These are phyloP conservation scores for Haberlea rhodopensis DNA, from an alignment of 257 asterid species.

Conservation along the genomic window DNA sequence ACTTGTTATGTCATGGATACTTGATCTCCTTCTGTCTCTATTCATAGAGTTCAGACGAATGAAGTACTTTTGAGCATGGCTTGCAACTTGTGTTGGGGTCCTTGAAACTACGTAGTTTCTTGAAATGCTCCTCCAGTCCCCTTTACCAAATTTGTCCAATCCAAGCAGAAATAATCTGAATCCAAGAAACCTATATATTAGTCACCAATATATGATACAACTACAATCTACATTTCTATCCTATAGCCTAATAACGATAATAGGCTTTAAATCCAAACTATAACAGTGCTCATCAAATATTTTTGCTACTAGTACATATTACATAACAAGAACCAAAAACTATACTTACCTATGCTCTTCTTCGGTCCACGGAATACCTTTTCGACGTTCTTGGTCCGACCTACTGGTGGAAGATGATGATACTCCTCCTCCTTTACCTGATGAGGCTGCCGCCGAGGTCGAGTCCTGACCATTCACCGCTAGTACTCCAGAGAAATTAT, in stretches of 20 bases:
- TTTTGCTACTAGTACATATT: not conserved
- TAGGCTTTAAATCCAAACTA: not conserved
- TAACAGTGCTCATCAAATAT: not conserved
- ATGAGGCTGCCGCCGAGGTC: slow-evolving; percentile 20
- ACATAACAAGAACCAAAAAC: not conserved
- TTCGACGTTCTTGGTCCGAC: slow-evolving; percentile 79
- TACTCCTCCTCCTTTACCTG: slow-evolving; percentile 38
- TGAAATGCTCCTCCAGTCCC: slow-evolving; percentile 98
- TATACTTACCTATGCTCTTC: slow-evolving; percentile 86
- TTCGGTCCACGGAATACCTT: slow-evolving; percentile 96
- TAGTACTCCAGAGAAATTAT: slow-evolving; percentile 37
- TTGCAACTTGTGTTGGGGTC: slow-evolving; percentile 93
- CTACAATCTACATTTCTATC: too few relatives aligned
- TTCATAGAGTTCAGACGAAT: slow-evolving; percentile 85
- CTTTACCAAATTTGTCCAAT: slow-evolving; percentile 89
- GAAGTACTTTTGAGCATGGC: slow-evolving; percentile 95
- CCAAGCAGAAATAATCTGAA: slow-evolving; percentile 84
- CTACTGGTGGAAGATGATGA: slow-evolving; percentile 26
- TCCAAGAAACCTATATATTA: not conserved
- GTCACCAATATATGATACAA: not conserved
- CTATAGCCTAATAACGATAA: not conserved
- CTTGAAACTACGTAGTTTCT: slow-evolving; percentile 83
- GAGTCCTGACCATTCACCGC: slow-evolving; percentile 33
- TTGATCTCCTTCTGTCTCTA: slow-evolving; percentile 86
- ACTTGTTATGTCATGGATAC: slow-evolving; percentile 90